Evolutionary conservation across 768 basidiomycete species (phyloP).

Genomic region (Rickenella mellea): DNA sequence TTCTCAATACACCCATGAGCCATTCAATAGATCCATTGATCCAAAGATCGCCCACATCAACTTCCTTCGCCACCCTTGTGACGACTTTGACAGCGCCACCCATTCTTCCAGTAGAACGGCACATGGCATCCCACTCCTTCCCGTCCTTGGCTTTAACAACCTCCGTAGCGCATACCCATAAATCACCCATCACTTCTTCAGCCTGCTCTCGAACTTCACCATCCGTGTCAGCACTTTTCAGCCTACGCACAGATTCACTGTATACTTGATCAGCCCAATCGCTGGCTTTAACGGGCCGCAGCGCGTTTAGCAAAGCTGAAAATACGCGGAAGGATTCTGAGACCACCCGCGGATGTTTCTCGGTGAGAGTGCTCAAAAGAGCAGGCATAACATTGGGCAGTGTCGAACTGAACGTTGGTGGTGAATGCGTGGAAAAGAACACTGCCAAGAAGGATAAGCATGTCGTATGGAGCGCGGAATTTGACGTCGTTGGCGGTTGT

Average conservation of each 20-base stretch:
- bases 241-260: conserved; percentile 55
- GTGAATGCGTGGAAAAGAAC: conserved; percentile 69
- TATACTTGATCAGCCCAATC: conserved; percentile 73
- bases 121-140: conserved; percentile 76
- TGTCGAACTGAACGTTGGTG: conserved; percentile 45
- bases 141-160: conserved; percentile 50
- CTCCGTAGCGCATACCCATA: conserved; percentile 84
- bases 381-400: conserved; percentile 65
- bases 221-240: conserved; percentile 80
- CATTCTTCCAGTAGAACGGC: conserved; percentile 58
- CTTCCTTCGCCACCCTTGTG: conserved; percentile 71
- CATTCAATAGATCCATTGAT: conserved; percentile 73
- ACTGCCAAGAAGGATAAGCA: conserved; percentile 78
- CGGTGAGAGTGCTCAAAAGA: conserved; percentile 63
- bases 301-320: conserved; percentile 68
- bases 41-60: conserved; percentile 67
- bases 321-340: conserved; percentile 85
- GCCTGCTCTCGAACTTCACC: conserved; percentile 80
- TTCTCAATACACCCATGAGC: conserved; percentile 64
- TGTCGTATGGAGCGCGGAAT: conserved; percentile 74
- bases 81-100: conserved; percentile 76
- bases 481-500: conserved; percentile 62
- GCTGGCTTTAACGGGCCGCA: conserved; percentile 55
- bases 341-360: conserved; percentile 83
- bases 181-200: conserved; percentile 73